Conservation (phyloP, 2,329 filamentous ascomycete species). For the Samsoniella hepiali region DNA sequence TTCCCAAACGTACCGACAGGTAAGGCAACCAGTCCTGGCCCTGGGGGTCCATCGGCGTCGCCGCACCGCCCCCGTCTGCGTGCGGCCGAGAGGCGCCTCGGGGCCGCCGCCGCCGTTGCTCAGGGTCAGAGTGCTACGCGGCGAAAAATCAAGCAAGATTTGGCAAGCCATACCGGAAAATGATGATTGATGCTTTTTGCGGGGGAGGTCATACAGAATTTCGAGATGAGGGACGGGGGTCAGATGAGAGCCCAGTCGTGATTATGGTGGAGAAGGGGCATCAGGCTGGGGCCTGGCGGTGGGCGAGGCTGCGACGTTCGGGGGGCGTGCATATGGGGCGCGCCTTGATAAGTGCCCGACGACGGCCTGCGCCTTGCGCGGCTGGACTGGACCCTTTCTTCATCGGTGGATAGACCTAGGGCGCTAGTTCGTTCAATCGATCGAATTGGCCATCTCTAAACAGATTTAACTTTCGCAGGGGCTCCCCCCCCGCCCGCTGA, state of each 20-base stretch:
- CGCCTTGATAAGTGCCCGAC: neutral
- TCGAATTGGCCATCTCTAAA: too few species aligned
- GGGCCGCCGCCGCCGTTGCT: neutral
- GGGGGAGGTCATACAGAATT: neutral
- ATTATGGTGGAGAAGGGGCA: neutral
- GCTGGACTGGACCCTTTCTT: neutral
- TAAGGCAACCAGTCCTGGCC: neutral
- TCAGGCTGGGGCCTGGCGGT: neutral
- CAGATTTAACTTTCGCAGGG: too few species aligned
- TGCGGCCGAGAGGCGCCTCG: constrained; percentile 1
- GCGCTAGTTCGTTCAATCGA: too few species aligned
- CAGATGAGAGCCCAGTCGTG: neutral
- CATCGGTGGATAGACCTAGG: neutral
- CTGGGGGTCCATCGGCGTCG: constrained; percentile 1
- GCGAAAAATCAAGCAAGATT: constrained; percentile 11
- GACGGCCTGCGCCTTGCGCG: neutral
- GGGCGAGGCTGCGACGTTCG: neutral
- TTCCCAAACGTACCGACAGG: neutral
- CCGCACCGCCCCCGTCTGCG: constrained; percentile 1
- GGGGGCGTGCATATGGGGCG: too few species aligned
- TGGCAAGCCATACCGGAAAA: constrained; percentile 1
- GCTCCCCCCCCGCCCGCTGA: too few species aligned
- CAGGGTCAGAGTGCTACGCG: neutral
- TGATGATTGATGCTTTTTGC: neutral
- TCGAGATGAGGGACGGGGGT: neutral